phyloP scores from a whole-genome alignment of 495 filamentous ascomycete species.

The Cenococcum geophilum region DNA sequence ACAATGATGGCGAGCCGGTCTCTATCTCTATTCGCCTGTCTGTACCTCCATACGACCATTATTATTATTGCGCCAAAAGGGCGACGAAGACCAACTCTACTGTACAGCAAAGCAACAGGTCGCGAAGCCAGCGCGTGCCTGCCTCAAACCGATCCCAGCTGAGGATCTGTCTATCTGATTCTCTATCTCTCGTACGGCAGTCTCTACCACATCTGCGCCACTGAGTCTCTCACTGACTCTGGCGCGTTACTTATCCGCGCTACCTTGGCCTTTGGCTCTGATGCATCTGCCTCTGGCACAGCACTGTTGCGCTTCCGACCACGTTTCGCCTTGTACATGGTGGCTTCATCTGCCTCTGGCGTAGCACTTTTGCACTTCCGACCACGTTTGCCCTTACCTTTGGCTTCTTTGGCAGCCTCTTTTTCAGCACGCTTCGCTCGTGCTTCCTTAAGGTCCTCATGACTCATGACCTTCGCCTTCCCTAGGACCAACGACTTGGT shows the following conservation, averaged over 20 bases:
- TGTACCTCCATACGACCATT: too few species aligned
- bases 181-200: too few species aligned
- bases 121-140: too few species aligned
- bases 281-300: not conserved
- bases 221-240: not conserved
- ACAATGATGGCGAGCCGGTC: too few species aligned
- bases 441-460: too few species aligned
- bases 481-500: not conserved
- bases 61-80: too few species aligned
- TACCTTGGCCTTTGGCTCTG: constrained; percentile 13
- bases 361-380: not conserved
- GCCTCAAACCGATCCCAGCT: too few species aligned
- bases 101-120: too few species aligned
- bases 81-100: too few species aligned
- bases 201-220: too few species aligned
- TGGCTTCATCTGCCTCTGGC: not conserved
- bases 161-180: too few species aligned
- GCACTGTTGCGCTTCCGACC: constrained; percentile 1
- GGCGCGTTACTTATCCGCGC: constrained; percentile 5
- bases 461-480: not conserved
- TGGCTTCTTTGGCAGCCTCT: not conserved
- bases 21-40: too few species aligned
- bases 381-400: not conserved
- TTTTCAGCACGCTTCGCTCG: not conserved
- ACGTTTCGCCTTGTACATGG: not conserved